A percentile compares a stretch with the other conserved stretches of the same genome.
Conservation (phyloP, 2,329 filamentous ascomycete species). For the Fusarium secorum region DNA sequence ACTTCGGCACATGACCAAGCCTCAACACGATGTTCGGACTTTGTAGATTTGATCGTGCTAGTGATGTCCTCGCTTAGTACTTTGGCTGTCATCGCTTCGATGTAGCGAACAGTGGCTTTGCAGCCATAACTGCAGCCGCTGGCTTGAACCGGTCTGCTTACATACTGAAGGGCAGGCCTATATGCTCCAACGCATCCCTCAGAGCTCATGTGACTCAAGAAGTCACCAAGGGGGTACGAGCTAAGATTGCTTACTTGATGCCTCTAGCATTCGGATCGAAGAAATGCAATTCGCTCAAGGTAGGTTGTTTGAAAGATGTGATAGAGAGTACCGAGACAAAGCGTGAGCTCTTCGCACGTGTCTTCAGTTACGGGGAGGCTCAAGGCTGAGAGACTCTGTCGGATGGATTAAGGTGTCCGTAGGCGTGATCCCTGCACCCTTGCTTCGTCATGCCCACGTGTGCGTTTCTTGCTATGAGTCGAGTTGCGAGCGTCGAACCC, state of each 20-base stretch:
- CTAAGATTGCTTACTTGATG: background rate
- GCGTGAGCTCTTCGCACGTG: background rate
- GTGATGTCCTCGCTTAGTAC: background rate
- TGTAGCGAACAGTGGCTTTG: background rate
- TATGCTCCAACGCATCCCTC: background rate
- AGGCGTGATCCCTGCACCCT: no score
- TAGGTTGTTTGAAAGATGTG: background rate
- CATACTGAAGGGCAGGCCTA: background rate
- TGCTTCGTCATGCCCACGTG: background rate
- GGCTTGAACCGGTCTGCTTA: background rate
- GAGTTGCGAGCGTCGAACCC: background rate
- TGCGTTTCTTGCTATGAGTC: background rate
- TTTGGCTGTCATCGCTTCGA: background rate
- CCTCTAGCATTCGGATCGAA: background rate
- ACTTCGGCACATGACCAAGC: background rate
- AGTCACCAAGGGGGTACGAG: fast-evolving
- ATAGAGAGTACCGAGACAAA: background rate
- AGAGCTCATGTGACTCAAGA: background rate
- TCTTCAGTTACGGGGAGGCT: background rate
- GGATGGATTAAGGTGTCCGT: background rate
- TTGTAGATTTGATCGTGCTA: background rate
- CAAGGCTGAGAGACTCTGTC: background rate
- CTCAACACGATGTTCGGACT: background rate
- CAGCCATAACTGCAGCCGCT: fast-evolving
- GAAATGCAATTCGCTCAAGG: background rate